Evolutionary conservation across 2,329 filamentous ascomycete species (phyloP).

Genomic region (Allantophomopsis lycopodina): DNA sequence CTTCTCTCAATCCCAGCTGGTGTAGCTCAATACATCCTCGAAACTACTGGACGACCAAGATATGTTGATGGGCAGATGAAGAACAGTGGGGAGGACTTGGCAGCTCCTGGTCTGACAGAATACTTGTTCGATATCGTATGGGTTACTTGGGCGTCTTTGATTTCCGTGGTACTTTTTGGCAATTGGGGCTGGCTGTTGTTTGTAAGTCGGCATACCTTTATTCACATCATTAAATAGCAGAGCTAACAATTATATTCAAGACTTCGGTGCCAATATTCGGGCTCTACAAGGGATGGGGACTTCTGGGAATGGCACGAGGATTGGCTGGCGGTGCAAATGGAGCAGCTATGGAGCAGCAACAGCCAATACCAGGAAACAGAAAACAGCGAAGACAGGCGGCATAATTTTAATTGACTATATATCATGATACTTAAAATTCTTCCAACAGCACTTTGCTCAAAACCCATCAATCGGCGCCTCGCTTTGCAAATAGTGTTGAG

Average conservation of each 20-base stretch:
- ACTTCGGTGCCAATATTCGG: conserved; percentile 17
- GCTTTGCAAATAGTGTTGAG: too few relatives aligned
- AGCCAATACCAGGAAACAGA: conserved; percentile 12
- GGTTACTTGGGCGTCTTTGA: conserved; percentile 74
- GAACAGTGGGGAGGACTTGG: conserved; percentile 74
- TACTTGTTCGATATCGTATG: conserved; percentile 98
- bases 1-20: conserved; percentile 63
- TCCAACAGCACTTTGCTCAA: too few relatives aligned
- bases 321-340: conserved; percentile 17
- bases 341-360: conserved; percentile 12
- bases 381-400: conserved; percentile 17
- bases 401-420: neutral
- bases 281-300: conserved; percentile 17
- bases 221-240: conserved; percentile 6
- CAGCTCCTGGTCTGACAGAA: conserved; percentile 78
- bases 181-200: conserved; percentile 66
- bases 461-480: too few relatives aligned
- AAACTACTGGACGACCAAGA: conserved; percentile 68
- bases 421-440: too few relatives aligned
- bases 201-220: conserved; percentile 5
- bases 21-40: conserved; percentile 73
- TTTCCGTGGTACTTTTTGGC: conserved; percentile 63
- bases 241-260: neutral
- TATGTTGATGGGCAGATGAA: conserved; percentile 50
- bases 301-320: conserved; percentile 17